Percentiles rank a stretch among this genome's conserved stretches.
These are phyloP conservation scores for Colletotrichum sp. DNA, from an alignment of 2,329 filamentous ascomycete species.

Conservation along the genomic window DNA sequence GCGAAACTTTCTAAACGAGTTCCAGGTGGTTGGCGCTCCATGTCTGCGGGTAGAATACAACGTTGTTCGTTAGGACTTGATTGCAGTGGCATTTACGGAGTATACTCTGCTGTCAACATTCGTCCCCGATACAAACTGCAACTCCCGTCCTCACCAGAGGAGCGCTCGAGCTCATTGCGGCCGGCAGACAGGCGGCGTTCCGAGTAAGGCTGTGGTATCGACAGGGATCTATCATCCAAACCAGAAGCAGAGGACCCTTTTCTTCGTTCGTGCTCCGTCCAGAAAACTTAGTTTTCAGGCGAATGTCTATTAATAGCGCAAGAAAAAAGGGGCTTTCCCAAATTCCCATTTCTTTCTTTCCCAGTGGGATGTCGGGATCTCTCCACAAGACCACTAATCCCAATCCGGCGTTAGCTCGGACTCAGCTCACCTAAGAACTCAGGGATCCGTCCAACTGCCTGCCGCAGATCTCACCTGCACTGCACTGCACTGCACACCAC, in stretches of 20 bases:
- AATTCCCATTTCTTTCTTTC: background rate
- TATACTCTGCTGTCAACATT: background rate
- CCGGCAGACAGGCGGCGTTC: background rate
- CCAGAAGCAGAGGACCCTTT: background rate
- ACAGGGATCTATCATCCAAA: background rate
- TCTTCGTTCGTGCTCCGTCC: background rate
- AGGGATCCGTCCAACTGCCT: background rate
- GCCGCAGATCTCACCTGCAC: background rate
- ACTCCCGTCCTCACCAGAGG: background rate
- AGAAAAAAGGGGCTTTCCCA: background rate
- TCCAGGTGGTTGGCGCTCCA: background rate
- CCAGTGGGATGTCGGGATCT: background rate
- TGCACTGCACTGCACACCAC: background rate
- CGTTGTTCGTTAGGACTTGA: background rate
- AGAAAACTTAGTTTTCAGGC: background rate
- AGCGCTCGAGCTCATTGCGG: background rate
- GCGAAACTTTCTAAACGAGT: background rate
- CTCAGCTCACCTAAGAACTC: constrained; percentile 10
- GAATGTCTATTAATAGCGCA: constrained; percentile 7
- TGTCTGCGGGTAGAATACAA: background rate
- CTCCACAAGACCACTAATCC: background rate
- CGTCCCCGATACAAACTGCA: background rate
- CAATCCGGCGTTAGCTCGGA: background rate
- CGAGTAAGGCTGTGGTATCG: background rate
- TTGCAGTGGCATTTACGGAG: background rate